Evolutionary conservation across 495 filamentous ascomycete species (phyloP).

Genomic region (Tuber microsphaerosporum): DNA sequence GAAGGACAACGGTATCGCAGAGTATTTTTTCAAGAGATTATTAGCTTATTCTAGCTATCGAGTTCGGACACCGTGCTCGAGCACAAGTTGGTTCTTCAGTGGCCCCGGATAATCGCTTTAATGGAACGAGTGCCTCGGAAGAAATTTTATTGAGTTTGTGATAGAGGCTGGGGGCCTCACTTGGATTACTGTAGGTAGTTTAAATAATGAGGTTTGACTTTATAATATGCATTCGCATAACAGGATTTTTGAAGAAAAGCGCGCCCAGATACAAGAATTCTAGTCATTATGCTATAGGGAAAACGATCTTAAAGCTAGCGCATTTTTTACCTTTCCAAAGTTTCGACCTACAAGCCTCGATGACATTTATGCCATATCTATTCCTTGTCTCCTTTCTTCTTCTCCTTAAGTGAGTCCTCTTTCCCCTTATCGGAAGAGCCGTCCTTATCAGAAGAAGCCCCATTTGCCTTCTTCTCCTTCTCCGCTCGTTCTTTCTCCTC

Average conservation of each 20-base stretch:
- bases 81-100: neutral
- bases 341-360: constrained; percentile 7
- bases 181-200: neutral
- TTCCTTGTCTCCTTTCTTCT: constrained; percentile 59
- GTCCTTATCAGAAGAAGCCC: constrained; percentile 48
- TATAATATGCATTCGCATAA: neutral
- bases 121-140: neutral
- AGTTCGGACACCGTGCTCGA: neutral
- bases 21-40: neutral
- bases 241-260: neutral
- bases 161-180: neutral
- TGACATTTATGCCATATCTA: constrained; percentile 51
- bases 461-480: constrained; percentile 50
- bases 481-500: constrained; percentile 55
- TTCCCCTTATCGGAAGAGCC: constrained; percentile 57
- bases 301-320: constrained; percentile 30
- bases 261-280: constrained; percentile 14
- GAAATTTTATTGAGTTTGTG: neutral
- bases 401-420: constrained; percentile 57
- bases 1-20: neutral
- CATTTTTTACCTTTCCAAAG: constrained; percentile 21
- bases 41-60: neutral
- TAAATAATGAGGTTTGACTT: neutral
- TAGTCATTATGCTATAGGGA: constrained; percentile 36
- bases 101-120: neutral